Evolutionary conservation across 75 land plant species (phyloP), one percentile per base, ranked within the genome.

Genomic region (Picea glauca): DNA sequence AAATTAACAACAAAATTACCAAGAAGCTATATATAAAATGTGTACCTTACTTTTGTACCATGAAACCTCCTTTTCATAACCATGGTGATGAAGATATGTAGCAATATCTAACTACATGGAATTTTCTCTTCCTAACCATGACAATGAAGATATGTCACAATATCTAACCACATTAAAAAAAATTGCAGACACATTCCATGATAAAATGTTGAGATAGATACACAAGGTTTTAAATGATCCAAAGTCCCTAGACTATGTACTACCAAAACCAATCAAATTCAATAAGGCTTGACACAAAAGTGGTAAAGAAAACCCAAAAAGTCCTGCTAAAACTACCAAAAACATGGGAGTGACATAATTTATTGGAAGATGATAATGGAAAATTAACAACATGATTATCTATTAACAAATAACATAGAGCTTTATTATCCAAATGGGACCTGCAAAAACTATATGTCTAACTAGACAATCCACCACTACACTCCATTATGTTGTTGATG

Each of bases 41-140:
- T 26, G 26, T 26, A 26, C 26, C 26, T 26, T 26, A 26, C 26
- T 26, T 26, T 26, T 26, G 26, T 26, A 26, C 99, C 99, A 96
- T 0, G 99, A 98, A 31, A 96, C 92, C 78, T 91, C 94, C 38
- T 90, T 84, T 1, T 92, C 98, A 70, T 94, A 89, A 12, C 99
- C 99, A 83, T 96, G 99, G 73, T 96, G 99, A 81, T 96, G 26
- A 26, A 26, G 26, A 26, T 26, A 26, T 26, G 26, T 26, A 26
- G 26, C 26, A 26, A 26, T 26, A 26, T 26, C 0, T 26, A 26
- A 26, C 26, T 0, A 26, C 26, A 26, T 26, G 26, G 26, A 26
- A 26, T 26, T 26, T 26, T 26, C 26, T 26, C 26, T 26, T 26
- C 26, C 26, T 26, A 26, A 26, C 26, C 26, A 26, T 26, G 26